These are phyloP conservation scores for Pythium chondricola DNA, from an alignment of 352 stramenopile species.

Conservation along the genomic window DNA sequence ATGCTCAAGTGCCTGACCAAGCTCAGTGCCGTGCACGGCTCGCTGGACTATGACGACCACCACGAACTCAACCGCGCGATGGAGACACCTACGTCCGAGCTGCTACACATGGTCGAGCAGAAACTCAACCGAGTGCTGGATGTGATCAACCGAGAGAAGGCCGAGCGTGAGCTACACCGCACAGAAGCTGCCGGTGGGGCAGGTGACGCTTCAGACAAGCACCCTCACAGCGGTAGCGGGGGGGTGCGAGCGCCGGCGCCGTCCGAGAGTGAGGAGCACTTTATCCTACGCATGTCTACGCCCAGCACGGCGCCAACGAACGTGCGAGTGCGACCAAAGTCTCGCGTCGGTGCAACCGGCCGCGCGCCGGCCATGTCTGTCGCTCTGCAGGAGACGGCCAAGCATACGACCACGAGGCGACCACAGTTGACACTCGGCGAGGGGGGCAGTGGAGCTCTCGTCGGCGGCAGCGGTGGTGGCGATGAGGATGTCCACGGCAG, in stretches of 20 bases:
- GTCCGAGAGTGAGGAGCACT: conserved; percentile 76
- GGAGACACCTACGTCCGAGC: conserved; percentile 58
- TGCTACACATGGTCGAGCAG: conserved; percentile 77
- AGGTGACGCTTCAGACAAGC: conserved; percentile 23
- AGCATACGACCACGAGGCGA: conserved; percentile 11
- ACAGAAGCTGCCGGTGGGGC: conserved; percentile 40
- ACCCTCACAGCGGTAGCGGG: conserved; percentile 15
- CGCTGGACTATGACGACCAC: conserved; percentile 68
- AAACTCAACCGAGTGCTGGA: conserved; percentile 78
- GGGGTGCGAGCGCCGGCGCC: conserved; percentile 45
- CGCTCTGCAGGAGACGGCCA: conserved; percentile 17
- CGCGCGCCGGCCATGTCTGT: conserved; percentile 19
- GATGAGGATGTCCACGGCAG: conserved; percentile 12
- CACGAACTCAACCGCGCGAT: conserved; percentile 61
- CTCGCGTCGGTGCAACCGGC: conserved; percentile 20
- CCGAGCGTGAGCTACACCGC: conserved; percentile 72
- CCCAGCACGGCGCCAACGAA: conserved; percentile 61
- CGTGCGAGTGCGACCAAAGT: conserved; percentile 73
- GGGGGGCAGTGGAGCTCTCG: conserved; percentile 15
- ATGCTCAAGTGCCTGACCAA: conserved; percentile 80
- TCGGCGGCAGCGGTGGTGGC: conserved; percentile 23
- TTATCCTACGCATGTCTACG: conserved; percentile 77
- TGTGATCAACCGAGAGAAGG: conserved; percentile 79
- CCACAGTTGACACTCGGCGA: conserved; percentile 20
- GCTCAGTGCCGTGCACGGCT: conserved; percentile 64